A percentile compares a stretch with the other conserved stretches of the same genome.
These are phyloP conservation scores for Amauroascus niger DNA, from an alignment of 2,329 filamentous ascomycete genomes.

Conservation along the genomic window DNA sequence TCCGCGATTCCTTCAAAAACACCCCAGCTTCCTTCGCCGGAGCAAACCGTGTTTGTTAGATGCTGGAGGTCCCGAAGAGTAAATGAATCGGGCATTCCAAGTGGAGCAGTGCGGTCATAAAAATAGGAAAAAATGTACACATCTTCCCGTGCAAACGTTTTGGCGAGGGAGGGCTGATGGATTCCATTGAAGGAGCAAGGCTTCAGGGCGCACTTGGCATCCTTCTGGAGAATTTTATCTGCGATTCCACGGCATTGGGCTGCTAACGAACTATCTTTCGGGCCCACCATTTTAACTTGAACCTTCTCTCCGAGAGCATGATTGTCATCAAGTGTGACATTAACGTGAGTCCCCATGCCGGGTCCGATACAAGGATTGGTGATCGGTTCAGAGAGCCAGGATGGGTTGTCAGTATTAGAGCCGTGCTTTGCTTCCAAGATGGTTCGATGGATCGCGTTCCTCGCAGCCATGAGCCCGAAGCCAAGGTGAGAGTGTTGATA, in stretches of 20 bases:
- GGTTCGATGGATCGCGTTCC: slow-evolving; percentile 69
- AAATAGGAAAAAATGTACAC: slow-evolving; percentile 98
- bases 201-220: slow-evolving; percentile 65
- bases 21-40: slow-evolving; percentile 66
- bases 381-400: slow-evolving; percentile 63
- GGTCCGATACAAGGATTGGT: slow-evolving; percentile 79
- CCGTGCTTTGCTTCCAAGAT: slow-evolving; percentile 63
- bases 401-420: slow-evolving; percentile 49
- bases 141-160: slow-evolving; percentile 86
- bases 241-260: slow-evolving; percentile 83
- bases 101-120: slow-evolving; percentile 82
- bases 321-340: slow-evolving; percentile 57
- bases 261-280: slow-evolving; percentile 55
- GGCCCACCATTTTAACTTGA: slow-evolving; percentile 80
- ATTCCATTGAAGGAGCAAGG: slow-evolving; percentile 99
- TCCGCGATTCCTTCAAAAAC: slow-evolving; percentile 66
- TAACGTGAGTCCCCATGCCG: slow-evolving; percentile 63
- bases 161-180: slow-evolving; percentile 81
- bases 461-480: slow-evolving; percentile 91
- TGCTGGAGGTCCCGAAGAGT: slow-evolving; percentile 83
- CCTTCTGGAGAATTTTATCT: slow-evolving; percentile 85
- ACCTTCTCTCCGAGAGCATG: slow-evolving; percentile 57
- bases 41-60: slow-evolving; percentile 73
- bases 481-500: slow-evolving; percentile 98
- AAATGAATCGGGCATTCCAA: slow-evolving; percentile 98